Percentiles rank a stretch among this genome's conserved stretches.
Conservation (phyloP, 139 green algal species). For the Coccomyxa sp. region DNA sequence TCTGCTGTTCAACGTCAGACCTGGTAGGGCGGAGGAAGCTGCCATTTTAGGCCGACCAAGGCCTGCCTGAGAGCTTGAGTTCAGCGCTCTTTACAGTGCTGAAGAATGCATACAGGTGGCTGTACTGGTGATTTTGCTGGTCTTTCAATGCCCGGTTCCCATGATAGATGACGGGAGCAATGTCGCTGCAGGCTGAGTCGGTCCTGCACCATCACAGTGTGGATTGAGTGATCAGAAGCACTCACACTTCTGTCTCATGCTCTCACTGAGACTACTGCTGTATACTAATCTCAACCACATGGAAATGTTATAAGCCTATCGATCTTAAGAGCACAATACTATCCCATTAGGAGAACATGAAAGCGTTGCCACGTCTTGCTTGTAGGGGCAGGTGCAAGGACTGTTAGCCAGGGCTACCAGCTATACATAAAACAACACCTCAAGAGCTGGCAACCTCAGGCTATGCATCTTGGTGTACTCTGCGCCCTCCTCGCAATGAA, state of each 20-base stretch:
- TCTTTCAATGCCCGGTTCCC: not conserved
- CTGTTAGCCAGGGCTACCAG: not conserved
- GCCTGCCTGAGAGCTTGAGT: too few species aligned
- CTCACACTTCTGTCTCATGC: not conserved
- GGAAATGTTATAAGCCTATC: not conserved
- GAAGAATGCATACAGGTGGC: not conserved
- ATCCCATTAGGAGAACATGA: not conserved
- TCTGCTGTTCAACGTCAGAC: too few species aligned
- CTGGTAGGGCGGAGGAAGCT: too few species aligned
- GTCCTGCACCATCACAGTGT: not conserved
- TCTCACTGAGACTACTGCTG: too few species aligned
- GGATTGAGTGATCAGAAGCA: too few species aligned
- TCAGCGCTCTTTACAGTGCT: too few species aligned
- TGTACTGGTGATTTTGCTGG: not conserved
- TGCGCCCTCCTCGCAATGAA: not conserved
- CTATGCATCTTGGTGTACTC: not conserved
- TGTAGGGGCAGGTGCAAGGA: not conserved
- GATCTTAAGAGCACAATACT: not conserved
- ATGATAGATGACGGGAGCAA: not conserved
- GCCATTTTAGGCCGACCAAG: too few species aligned
- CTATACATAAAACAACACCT: not conserved
- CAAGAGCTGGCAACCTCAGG: not conserved
- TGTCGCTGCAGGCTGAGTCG: not conserved
- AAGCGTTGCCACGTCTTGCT: not conserved
- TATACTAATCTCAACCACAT: too few species aligned